phyloP scores from a whole-genome alignment of 257 asterid species.

The Voacanga thouarsii region DNA sequence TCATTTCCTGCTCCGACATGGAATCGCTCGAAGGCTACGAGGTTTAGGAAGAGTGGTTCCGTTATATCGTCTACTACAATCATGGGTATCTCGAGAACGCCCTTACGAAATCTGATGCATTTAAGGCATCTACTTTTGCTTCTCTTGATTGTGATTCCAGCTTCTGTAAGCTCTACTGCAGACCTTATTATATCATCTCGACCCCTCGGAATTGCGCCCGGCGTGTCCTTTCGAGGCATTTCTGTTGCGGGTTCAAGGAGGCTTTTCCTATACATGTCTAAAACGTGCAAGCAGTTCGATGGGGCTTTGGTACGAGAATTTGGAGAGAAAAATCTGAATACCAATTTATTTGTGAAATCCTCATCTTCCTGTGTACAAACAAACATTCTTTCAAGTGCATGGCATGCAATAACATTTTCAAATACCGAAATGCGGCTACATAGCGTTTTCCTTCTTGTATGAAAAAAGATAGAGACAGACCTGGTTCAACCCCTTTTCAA shows the following conservation, averaged over 20 bases:
- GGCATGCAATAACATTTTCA: too few species aligned
- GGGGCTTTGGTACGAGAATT: background rate
- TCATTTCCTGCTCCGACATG: conserved; percentile 52
- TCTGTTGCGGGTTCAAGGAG: background rate
- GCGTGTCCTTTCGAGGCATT: too few species aligned
- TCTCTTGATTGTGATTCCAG: conserved; percentile 37
- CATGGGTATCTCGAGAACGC: conserved; percentile 48
- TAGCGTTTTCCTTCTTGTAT: too few species aligned
- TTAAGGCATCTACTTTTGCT: conserved; percentile 37
- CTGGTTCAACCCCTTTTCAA: background rate
- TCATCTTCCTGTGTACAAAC: background rate
- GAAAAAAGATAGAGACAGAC: background rate
- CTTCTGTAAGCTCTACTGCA: conserved; percentile 52
- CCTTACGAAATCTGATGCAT: conserved; percentile 40
- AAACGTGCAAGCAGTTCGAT: conserved; percentile 26
- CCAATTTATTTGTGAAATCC: conserved; percentile 13
- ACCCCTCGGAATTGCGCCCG: background rate
- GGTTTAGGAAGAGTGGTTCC: conserved; percentile 45
- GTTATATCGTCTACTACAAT: conserved; percentile 42
- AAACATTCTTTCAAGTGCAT: background rate
- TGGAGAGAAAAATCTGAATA: conserved; percentile 23
- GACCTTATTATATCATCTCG: conserved; percentile 41
- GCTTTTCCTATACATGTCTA: conserved; percentile 36
- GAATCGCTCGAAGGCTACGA: conserved; percentile 53
- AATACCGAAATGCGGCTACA: too few species aligned